phyloP scores from a whole-genome alignment of 2,329 filamentous ascomycete species.

The Juglanconis juglandina region DNA sequence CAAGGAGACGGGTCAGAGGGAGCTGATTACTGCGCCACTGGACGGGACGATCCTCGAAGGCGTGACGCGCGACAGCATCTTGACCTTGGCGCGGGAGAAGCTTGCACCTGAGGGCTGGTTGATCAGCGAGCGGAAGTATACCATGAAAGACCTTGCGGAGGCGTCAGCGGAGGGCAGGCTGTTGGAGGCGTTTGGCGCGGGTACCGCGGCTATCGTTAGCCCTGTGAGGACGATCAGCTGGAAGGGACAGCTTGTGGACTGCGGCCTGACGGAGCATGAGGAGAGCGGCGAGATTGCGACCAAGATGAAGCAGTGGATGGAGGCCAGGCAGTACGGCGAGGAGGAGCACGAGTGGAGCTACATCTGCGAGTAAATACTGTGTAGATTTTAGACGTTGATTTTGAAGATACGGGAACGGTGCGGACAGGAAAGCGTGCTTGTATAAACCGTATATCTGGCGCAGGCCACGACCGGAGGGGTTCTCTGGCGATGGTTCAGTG shows the following conservation, averaged over 20 bases:
- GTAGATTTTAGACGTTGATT: background rate
- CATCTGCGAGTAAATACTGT: slow-evolving; percentile 31
- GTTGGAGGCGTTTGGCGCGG: slow-evolving; percentile 89
- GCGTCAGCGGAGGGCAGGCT: slow-evolving; percentile 81
- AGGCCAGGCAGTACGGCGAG: slow-evolving; percentile 91
- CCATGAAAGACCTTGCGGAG: slow-evolving; percentile 79
- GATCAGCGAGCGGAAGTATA: slow-evolving; percentile 84
- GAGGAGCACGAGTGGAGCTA: slow-evolving; percentile 90
- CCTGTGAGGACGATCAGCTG: slow-evolving; percentile 88
- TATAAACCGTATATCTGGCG: background rate
- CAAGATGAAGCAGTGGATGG: slow-evolving; percentile 95
- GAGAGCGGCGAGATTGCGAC: slow-evolving; percentile 85
- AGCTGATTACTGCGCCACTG: slow-evolving; percentile 89
- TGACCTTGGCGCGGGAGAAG: slow-evolving; percentile 80
- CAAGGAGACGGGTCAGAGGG: slow-evolving; percentile 83
- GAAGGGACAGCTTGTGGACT: slow-evolving; percentile 76
- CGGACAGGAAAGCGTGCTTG: background rate
- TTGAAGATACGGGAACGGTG: background rate
- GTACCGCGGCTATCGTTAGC: slow-evolving; percentile 90
- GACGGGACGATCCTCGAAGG: slow-evolving; percentile 96
- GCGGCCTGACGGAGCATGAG: slow-evolving; percentile 74
- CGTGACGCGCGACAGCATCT: slow-evolving; percentile 86
- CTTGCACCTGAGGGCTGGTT: slow-evolving; percentile 84
- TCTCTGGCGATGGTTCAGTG: background rate
- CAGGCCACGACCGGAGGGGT: background rate